Conservation (phyloP, 2,329 filamentous ascomycete species). For the Chaetothyriales sp. region DNA sequence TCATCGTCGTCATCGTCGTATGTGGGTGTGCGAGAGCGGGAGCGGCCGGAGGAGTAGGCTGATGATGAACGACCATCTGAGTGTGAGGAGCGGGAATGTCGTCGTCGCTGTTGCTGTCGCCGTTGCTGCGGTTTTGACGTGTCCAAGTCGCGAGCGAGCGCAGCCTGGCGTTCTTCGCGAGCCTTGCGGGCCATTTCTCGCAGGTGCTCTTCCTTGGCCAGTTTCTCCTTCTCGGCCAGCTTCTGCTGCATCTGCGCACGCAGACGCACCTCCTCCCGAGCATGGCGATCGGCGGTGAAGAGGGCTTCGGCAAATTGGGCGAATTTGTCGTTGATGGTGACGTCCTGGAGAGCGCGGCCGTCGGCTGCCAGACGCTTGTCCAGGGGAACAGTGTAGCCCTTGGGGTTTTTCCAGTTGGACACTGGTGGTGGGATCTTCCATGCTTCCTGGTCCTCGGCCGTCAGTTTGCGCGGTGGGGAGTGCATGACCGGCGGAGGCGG, state of each 20-base stretch:
- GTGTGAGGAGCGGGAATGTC: conserved; percentile 22
- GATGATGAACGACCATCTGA: conserved; percentile 31
- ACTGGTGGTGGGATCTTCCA: conserved; percentile 87
- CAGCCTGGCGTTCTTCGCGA: conserved; percentile 54
- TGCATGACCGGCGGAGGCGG: conserved; percentile 91
- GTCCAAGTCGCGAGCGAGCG: conserved; percentile 29
- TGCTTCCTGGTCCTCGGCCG: conserved; percentile 89
- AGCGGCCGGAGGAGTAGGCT: conserved; percentile 27
- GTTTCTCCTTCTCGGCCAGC: conserved; percentile 89
- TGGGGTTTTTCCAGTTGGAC: conserved; percentile 98
- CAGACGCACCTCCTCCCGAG: conserved; percentile 86
- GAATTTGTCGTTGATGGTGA: conserved; percentile 97
- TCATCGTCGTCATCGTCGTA: conserved; percentile 31
- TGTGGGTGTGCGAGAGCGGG: neutral
- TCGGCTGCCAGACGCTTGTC: conserved; percentile 93
- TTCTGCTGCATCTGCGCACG: conserved; percentile 89
- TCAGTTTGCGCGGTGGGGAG: conserved; percentile 84
- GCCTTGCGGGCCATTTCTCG: conserved; percentile 81
- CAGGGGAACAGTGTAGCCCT: conserved; percentile 88
- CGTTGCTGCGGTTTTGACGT: no score
- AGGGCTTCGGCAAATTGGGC: conserved; percentile 89
- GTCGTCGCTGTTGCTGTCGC: no score
- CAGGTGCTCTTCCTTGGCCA: conserved; percentile 82
- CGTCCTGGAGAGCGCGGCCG: conserved; percentile 77
- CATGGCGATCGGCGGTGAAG: conserved; percentile 86